Percentiles rank a stretch among this genome's conserved stretches.
These are phyloP conservation scores for Andrographis paniculata DNA, from an alignment of 305 asterid species.

Conservation along the genomic window DNA sequence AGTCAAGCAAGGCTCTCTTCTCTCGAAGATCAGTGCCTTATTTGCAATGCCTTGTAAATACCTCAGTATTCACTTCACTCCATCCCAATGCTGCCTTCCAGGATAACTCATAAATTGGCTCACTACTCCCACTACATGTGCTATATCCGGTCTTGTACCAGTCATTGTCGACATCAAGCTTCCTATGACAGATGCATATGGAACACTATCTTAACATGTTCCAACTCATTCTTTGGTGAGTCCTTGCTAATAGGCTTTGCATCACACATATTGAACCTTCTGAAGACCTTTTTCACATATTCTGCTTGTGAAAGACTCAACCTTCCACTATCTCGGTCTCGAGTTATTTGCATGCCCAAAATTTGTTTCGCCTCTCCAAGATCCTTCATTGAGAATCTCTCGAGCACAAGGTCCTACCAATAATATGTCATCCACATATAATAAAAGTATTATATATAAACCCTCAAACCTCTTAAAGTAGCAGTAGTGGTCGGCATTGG, in stretches of 20 bases:
- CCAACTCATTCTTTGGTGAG: background rate
- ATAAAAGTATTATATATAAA: too few relatives aligned
- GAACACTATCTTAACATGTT: background rate
- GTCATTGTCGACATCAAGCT: background rate
- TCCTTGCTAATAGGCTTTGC: background rate
- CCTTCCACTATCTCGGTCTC: too few relatives aligned
- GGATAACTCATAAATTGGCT: background rate
- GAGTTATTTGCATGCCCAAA: too few relatives aligned
- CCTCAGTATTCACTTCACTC: conserved; percentile 1
- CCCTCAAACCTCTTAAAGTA: too few relatives aligned
- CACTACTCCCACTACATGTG: conserved; percentile 1
- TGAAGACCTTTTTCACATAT: background rate
- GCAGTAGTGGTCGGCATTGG: too few relatives aligned
- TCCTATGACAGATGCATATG: background rate
- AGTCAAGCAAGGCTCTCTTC: background rate
- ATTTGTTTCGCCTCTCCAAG: too few relatives aligned
- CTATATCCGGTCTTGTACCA: background rate
- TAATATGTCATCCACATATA: too few relatives aligned
- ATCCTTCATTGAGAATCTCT: too few relatives aligned
- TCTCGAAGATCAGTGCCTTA: background rate
- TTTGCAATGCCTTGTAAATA: background rate
- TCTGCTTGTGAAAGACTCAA: too few relatives aligned
- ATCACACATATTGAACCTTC: conserved; percentile 3
- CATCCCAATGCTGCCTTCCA: background rate
- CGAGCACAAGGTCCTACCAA: too few relatives aligned